Evolutionary conservation across 768 basidiomycete genomes (phyloP).

Genomic region (Hydnum rufescens): DNA sequence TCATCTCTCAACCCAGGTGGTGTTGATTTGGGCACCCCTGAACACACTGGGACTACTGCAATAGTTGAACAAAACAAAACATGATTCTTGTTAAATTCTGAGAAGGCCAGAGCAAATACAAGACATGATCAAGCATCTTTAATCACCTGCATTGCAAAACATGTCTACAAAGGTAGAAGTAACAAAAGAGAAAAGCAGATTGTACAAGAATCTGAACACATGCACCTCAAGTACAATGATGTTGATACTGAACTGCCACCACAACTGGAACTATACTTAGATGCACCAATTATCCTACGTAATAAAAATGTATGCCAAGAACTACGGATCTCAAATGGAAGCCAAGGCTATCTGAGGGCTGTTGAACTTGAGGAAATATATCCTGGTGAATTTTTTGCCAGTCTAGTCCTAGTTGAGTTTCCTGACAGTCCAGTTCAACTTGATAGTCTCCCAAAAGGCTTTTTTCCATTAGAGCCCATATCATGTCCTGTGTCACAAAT

Average conservation of each 20-base stretch:
- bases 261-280: constrained; percentile 19
- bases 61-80: neutral
- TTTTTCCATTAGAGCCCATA: constrained; percentile 11
- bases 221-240: neutral
- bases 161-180: constrained; percentile 9
- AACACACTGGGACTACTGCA: neutral
- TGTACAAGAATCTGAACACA: too few relatives aligned
- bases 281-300: constrained; percentile 23
- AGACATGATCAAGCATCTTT: constrained; percentile 12
- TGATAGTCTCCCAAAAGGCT: constrained; percentile 10
- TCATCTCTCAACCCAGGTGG: neutral
- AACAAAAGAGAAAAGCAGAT: neutral
- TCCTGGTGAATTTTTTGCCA: neutral
- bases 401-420: constrained; percentile 11
- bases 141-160: constrained; percentile 16
- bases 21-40: neutral
- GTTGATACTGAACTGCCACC: constrained; percentile 12
- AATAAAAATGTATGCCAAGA: too few relatives aligned
- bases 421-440: too few relatives aligned
- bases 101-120: constrained; percentile 14
- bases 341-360: too few relatives aligned
- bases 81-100: constrained; percentile 1
- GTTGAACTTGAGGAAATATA: neutral
- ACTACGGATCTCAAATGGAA: constrained; percentile 17
- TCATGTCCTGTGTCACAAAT: constrained; percentile 6